Conservation (phyloP, 2,329 filamentous ascomycete genomes). For the Xylaria sp. region DNA sequence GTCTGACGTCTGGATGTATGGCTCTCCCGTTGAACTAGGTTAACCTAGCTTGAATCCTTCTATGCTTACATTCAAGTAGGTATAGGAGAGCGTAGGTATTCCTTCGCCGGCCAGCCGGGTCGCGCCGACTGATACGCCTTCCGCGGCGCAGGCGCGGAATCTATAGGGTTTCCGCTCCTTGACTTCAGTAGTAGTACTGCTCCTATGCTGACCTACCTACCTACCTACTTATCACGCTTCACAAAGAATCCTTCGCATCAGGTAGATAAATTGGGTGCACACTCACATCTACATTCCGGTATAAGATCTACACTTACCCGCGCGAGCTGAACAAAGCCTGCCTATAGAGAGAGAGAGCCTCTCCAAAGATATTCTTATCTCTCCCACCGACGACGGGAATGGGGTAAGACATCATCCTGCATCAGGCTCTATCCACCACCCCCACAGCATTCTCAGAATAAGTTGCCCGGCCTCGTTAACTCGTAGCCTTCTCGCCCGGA, state of each 20-base stretch:
- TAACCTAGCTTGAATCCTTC: neutral
- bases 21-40: neutral
- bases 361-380: too few relatives aligned
- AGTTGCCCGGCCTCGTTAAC: neutral
- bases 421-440: neutral
- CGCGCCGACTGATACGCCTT: neutral
- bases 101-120: conserved; percentile 1
- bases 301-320: neutral
- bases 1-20: neutral
- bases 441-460: neutral
- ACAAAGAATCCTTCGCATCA: neutral
- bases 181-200: neutral
- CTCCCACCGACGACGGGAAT: neutral
- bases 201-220: neutral
- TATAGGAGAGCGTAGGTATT: neutral
- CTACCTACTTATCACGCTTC: neutral
- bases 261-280: neutral
- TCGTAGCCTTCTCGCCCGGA: neutral
- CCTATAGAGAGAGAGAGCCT: neutral
- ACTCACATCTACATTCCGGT: too few relatives aligned
- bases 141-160: conserved; percentile 2
- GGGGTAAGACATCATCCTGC: neutral
- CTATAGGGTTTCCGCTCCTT: neutral
- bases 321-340: neutral
- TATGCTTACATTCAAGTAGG: neutral